A percentile compares a stretch with the other conserved stretches of the same genome.
phyloP scores from a whole-genome alignment of 305 asterid species.

The Fraxinus greggii region DNA sequence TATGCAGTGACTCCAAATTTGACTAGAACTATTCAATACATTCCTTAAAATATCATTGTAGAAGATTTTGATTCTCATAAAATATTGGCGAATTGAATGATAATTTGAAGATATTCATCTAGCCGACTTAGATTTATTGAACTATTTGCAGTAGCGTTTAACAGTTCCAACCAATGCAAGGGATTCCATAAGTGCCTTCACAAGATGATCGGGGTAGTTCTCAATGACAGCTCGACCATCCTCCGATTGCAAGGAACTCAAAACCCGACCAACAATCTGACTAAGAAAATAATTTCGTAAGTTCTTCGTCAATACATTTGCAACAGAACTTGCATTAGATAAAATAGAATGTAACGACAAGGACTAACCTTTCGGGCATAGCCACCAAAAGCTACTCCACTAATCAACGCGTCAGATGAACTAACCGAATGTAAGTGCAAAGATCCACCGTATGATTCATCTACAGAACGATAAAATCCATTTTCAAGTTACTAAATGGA shows the following conservation, averaged over 20 bases:
- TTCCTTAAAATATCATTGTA: neutral
- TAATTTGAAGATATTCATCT: neutral
- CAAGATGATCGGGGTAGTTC: constrained; percentile 65
- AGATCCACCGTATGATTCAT: constrained; percentile 26
- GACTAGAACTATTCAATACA: neutral
- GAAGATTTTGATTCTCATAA: neutral
- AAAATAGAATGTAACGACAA: neutral
- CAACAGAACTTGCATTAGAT: neutral
- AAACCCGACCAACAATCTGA: constrained; percentile 74
- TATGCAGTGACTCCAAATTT: neutral
- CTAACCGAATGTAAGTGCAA: constrained; percentile 4
- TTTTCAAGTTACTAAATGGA: neutral
- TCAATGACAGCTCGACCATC: constrained; percentile 56
- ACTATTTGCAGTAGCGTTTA: constrained; percentile 38
- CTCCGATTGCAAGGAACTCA: constrained; percentile 50
- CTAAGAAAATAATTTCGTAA: neutral
- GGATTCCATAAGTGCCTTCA: constrained; percentile 56
- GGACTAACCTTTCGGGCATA: constrained; percentile 73
- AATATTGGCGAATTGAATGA: neutral
- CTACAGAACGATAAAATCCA: constrained; percentile 22
- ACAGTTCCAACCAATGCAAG: constrained; percentile 81
- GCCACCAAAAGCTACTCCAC: constrained; percentile 90
- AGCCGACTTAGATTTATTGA: neutral
- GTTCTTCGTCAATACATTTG: neutral
- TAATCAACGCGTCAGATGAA: constrained; percentile 54